Conservation (phyloP, 768 basidiomycete species). For the Dioszegia aurantiaca region DNA sequence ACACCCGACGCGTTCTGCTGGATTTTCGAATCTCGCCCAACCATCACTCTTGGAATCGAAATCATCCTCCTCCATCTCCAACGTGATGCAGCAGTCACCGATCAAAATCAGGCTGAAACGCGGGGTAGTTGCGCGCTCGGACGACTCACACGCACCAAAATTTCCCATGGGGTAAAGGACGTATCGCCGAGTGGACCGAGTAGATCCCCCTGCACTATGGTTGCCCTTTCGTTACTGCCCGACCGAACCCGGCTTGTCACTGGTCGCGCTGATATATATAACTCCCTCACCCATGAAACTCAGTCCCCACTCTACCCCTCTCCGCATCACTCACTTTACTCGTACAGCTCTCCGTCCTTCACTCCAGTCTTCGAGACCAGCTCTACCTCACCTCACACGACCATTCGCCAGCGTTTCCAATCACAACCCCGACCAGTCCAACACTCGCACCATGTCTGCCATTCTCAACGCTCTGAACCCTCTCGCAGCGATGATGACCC, state of each 20-base stretch:
- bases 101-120: not conserved
- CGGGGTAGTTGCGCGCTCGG: no score
- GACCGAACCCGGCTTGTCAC: no score
- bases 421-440: not conserved
- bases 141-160: no score
- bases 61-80: not conserved
- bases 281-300: no score
- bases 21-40: conserved; percentile 6
- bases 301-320: no score
- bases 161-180: no score
- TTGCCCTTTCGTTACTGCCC: no score
- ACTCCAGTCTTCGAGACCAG: not conserved
- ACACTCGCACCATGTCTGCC: conserved; percentile 6
- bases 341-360: not conserved
- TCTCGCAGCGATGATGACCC: conserved; percentile 18
- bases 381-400: not conserved
- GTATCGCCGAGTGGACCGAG: no score
- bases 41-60: not conserved
- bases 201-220: not conserved
- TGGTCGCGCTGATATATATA: no score
- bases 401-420: conserved; percentile 6
- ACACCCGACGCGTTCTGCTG: not conserved
- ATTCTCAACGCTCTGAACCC: conserved; percentile 16
- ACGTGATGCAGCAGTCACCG: not conserved
- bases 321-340: not conserved